phyloP scores from a whole-genome alignment of 192 early-diverging fungal genomes.

The Coemansia sp. region DNA sequence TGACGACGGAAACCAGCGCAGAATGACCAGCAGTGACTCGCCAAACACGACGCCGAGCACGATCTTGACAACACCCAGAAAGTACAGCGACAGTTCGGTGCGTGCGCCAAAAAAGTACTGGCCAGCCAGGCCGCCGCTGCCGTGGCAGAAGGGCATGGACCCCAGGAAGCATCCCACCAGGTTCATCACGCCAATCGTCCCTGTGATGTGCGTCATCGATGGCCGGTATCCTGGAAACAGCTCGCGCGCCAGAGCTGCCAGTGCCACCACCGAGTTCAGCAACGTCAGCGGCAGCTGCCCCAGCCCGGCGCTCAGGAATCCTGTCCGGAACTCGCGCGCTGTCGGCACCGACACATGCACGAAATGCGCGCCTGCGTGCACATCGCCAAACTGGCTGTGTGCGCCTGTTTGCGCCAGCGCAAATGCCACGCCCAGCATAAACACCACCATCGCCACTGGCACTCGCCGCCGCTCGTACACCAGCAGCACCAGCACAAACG shows the following conservation, averaged over 20 bases:
- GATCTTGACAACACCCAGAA: slow-evolving; percentile 79
- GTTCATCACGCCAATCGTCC: slow-evolving; percentile 79
- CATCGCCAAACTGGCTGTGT: slow-evolving; percentile 45
- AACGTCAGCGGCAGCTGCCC: slow-evolving; percentile 86
- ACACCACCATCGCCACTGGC: slow-evolving; percentile 72
- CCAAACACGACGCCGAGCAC: slow-evolving; percentile 81
- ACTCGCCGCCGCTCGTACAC: slow-evolving; percentile 66
- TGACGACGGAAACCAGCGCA: slow-evolving; percentile 72
- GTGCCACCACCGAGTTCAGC: slow-evolving; percentile 84
- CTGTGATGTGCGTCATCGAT: slow-evolving; percentile 52
- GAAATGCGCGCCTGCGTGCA: slow-evolving; percentile 59
- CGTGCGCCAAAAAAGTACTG: slow-evolving; percentile 94
- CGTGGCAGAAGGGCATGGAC: slow-evolving; percentile 78
- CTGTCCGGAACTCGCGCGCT: slow-evolving; percentile 63
- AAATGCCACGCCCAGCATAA: slow-evolving; percentile 67
- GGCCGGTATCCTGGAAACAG: slow-evolving; percentile 69
- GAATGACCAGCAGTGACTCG: slow-evolving; percentile 68
- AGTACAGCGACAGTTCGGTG: slow-evolving; percentile 72
- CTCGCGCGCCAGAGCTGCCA: slow-evolving; percentile 73
- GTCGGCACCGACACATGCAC: slow-evolving; percentile 63
- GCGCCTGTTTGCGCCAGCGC: slow-evolving; percentile 60
- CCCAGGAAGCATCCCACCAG: slow-evolving; percentile 76
- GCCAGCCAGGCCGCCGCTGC: slow-evolving; percentile 89
- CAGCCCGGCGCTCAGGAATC: slow-evolving; percentile 77
- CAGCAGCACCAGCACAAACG: slow-evolving; percentile 67